These are phyloP conservation scores for Saturnispora silvae DNA, from an alignment of 805 yeast genomes.

Conservation along the genomic window DNA sequence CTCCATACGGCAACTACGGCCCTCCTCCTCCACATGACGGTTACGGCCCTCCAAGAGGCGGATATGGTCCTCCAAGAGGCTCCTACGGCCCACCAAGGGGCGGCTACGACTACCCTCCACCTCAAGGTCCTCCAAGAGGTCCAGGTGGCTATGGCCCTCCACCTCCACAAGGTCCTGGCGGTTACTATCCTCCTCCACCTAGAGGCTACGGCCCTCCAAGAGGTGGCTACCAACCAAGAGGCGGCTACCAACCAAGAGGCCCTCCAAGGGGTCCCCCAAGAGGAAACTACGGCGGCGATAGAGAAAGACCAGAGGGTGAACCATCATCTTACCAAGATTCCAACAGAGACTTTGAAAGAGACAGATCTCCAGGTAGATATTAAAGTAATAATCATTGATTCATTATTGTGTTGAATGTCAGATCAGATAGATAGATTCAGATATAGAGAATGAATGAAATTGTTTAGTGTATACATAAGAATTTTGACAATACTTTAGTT, in stretches of 20 bases:
- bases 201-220: constrained; percentile 19
- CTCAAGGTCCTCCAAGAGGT: constrained; percentile 22
- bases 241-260: constrained; percentile 21
- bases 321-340: constrained; percentile 22
- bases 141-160: constrained; percentile 19
- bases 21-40: constrained; percentile 8
- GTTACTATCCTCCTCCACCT: constrained; percentile 22
- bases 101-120: neutral
- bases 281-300: constrained; percentile 20
- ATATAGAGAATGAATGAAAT: neutral
- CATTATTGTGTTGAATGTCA: neutral
- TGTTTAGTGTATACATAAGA: too few relatives aligned
- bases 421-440: neutral
- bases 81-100: constrained; percentile 23
- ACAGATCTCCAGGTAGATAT: constrained; percentile 71
- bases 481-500: too few relatives aligned
- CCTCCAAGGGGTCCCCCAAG: constrained; percentile 25
- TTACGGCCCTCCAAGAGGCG: constrained; percentile 16
- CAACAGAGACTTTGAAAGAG: constrained; percentile 44
- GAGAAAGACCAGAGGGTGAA: constrained; percentile 8
- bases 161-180: constrained; percentile 20
- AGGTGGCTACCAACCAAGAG: constrained; percentile 18
- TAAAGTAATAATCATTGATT: too few relatives aligned
- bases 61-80: constrained; percentile 17
- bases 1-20: constrained; percentile 12